These are phyloP conservation scores for Solanum neorickii DNA, from an alignment of 257 asterid genomes.

Conservation along the genomic window DNA sequence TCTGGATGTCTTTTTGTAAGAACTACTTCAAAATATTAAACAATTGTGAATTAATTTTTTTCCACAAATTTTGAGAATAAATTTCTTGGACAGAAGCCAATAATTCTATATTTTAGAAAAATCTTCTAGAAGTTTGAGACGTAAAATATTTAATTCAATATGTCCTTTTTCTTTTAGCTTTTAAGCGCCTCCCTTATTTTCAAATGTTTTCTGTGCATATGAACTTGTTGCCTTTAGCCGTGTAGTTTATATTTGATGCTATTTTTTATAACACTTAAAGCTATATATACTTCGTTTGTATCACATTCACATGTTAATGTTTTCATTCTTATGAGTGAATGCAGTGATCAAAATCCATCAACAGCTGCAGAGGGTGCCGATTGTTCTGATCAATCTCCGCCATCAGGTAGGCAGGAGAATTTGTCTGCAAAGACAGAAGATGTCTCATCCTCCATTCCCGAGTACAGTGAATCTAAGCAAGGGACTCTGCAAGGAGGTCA, in stretches of 20 bases:
- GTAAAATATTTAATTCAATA: not conserved
- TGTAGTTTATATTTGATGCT: not conserved
- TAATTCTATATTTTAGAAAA: not conserved
- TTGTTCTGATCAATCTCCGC: constrained; percentile 34
- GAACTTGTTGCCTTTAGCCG: not conserved
- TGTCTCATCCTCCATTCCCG: constrained; percentile 35
- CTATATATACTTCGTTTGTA: not conserved
- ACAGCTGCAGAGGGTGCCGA: constrained; percentile 36
- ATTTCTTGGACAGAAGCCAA: not conserved
- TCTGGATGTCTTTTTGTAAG: not conserved
- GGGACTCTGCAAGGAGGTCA: constrained; percentile 48
- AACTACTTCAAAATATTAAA: not conserved
- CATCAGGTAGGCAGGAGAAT: constrained; percentile 29
- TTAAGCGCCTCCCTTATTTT: not conserved
- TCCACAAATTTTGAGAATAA: not conserved
- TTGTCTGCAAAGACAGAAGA: constrained; percentile 35
- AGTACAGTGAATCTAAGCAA: constrained; percentile 38
- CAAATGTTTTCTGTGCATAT: not conserved
- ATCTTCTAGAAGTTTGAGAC: not conserved
- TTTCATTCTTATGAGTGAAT: not conserved
- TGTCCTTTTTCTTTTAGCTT: not conserved
- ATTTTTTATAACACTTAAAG: not conserved
- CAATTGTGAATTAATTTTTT: not conserved
- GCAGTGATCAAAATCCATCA: constrained; percentile 45
- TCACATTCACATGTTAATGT: not conserved